Percentiles rank a stretch among this genome's conserved stretches.
These are phyloP conservation scores for Aspergillus puulaauensis DNA, from an alignment of 2,329 filamentous ascomycete genomes.

Conservation along the genomic window DNA sequence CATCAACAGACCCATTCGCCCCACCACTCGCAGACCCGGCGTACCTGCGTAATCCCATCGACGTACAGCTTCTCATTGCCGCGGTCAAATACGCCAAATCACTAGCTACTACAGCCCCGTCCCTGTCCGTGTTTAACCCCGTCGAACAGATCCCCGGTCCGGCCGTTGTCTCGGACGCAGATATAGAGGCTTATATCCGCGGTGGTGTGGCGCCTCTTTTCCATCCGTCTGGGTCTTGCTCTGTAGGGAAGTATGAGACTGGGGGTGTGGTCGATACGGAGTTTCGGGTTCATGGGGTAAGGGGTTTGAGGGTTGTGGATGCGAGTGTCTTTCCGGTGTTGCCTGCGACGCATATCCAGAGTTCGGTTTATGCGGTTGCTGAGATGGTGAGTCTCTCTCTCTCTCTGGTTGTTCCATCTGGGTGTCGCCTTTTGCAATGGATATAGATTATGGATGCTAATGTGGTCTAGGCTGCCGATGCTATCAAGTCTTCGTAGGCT, in stretches of 20 bases:
- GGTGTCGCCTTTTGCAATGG: too few species aligned
- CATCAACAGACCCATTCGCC: background rate
- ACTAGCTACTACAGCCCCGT: background rate
- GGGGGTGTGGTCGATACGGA: conserved; percentile 4
- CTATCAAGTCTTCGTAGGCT: too few species aligned
- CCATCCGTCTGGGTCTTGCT: conserved; percentile 5
- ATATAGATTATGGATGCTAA: too few species aligned
- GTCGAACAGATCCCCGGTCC: conserved; percentile 1
- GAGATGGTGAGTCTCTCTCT: background rate
- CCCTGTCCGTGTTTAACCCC: background rate
- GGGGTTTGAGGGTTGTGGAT: background rate
- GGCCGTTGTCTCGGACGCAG: background rate
- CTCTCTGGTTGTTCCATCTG: too few species aligned
- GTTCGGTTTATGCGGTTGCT: conserved; percentile 9
- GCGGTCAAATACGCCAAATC: background rate
- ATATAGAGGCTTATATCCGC: conserved; percentile 2
- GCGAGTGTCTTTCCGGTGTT: conserved; percentile 5
- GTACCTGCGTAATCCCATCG: conserved; percentile 1
- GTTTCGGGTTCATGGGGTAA: background rate
- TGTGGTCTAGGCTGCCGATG: too few species aligned
- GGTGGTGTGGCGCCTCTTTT: background rate
- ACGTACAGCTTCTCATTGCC: background rate
- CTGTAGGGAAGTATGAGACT: background rate
- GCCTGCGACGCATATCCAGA: conserved; percentile 6
- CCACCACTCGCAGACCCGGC: background rate